Evolutionary conservation across 2,329 filamentous ascomycete genomes (phyloP), one percentile per base, ranked within the genome.

Genomic region (Hirsutella rhossiliensis): DNA sequence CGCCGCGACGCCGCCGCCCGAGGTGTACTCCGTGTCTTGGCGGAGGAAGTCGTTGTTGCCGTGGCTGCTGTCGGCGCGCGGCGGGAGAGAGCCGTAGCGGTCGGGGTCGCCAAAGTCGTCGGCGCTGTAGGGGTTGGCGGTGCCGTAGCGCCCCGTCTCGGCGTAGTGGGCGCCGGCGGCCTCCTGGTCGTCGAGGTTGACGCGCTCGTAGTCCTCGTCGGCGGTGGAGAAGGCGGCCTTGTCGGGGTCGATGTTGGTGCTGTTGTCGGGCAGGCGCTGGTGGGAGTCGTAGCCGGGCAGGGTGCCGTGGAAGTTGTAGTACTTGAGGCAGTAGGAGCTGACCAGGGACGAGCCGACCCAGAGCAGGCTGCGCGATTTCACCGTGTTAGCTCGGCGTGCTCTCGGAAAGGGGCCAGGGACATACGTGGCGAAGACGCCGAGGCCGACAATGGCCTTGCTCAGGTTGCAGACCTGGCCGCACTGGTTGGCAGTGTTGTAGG

Each of bases 151-250:
- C 37, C 55, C 57, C 44, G 53, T 48, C 38, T 54, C 52, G 42
- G 48, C 54, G 42, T 57, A 57, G 19, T 49, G 54, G 49, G 54
- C 53, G 48, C 56, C 61, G 36, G 54, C 61, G 31, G 57, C 50
- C 43, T 73, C 66, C 48, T 76, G 68, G 52, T 78, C 72, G 45
- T 75, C 67, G 62, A 69, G 66, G 59, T 78, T 70, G 48, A 82
- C 71, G 13, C 75, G 75, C 42, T 78, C 75, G 54, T 82, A 82
- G 38, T 75, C 72, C 55, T 82, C 78, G 50, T 82, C 78, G 52
- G 75, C 76, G 61, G 78, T 80, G 45, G 76, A 80, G 63, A 83
- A 83, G 47, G 78, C 78, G 27, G 78, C 78, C 66, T 82, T 82
- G 60, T 83, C 78, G 1, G 79, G 79, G 57, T 82, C 79, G 52